phyloP scores from a whole-genome alignment of 2,329 filamentous ascomycete species.

The Ophiostoma populinum region DNA sequence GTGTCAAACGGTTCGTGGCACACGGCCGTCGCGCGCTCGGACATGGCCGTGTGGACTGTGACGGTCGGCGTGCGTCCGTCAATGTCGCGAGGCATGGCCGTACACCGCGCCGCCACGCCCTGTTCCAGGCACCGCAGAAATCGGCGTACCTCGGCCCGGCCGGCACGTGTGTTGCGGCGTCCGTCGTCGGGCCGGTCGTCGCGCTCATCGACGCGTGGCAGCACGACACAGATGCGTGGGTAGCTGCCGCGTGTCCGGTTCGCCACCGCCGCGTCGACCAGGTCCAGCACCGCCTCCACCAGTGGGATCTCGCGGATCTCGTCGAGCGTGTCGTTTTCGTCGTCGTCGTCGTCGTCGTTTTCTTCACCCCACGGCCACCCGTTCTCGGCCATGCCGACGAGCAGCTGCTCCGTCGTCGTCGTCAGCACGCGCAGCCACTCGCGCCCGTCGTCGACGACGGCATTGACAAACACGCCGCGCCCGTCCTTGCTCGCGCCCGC shows the following conservation, averaged over 20 bases:
- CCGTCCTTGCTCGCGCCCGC: neutral
- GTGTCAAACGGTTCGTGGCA: conserved; percentile 11
- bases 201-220: conserved; percentile 16
- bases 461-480: conserved; percentile 15
- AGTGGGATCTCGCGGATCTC: conserved; percentile 15
- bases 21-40: conserved; percentile 11
- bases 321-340: conserved; percentile 5
- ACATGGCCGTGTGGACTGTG: conserved; percentile 14
- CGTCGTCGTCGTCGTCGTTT: conserved; percentile 5
- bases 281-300: conserved; percentile 13
- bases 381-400: conserved; percentile 17
- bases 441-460: conserved; percentile 18
- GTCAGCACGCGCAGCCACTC: conserved; percentile 20
- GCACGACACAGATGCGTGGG: conserved; percentile 14
- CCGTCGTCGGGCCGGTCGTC: conserved; percentile 12
- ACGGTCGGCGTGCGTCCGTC: conserved; percentile 13
- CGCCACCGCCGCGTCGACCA: conserved; percentile 15
- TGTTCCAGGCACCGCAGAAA: conserved; percentile 14
- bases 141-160: conserved; percentile 14
- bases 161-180: too few relatives aligned
- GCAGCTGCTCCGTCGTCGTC: conserved; percentile 15
- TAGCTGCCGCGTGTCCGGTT: conserved; percentile 14
- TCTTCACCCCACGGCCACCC: conserved; percentile 15
- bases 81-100: conserved; percentile 2
- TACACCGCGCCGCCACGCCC: neutral